Base-by-base conservation (phyloP, 768 basidiomycete genomes). In the Phaffia tasmanica region DNA sequence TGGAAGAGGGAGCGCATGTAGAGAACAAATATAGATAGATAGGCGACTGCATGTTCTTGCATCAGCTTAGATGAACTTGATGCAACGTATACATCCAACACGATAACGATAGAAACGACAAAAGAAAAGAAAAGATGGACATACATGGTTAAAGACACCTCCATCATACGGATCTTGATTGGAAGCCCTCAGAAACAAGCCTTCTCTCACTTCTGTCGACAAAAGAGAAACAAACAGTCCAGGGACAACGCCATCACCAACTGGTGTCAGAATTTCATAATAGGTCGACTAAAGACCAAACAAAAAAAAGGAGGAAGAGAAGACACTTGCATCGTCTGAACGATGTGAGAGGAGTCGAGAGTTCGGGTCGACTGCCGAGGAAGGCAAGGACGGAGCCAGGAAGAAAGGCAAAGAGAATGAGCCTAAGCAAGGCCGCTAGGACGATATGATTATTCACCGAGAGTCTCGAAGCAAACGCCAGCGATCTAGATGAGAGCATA, bases 111-210 rank as follows among this genome's bases (percentile, higher is more conserved):
- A 62, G 68, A 49, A 42, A 50, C 27, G 35, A 50, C n/a, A 51
- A 50, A 23, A n/a, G 16, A 46, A 47, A 32, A 47, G 4, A 61
- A 49, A 15, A 15, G 23, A 32, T 23, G 11, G 9, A 70, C 87
- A 68, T 77, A 93, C 92, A 76, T 94, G 91, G 73, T 85, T 82
- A 74, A 94, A 89, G 14, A 84, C 78, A 6, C 89, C 88, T 50
- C 90, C 92, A 65, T 85, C 82, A 71, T 95, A 97, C 35, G 92
- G 92, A 74, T 92, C 83, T 27, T 89, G 78, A n/a, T 83, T 84
- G 77, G 87, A 79, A 51, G 81, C 78, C 69, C 85, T 85, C 19
- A 97, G 81, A 77, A 85, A 90, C 5, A 94, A 81, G 21, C 92
- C 93, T 77, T 97, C 94, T 73, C 85, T 84, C 67, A 98, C 94